These are phyloP conservation scores for Mycena amicta DNA, from an alignment of 768 basidiomycete species.

Conservation along the genomic window DNA sequence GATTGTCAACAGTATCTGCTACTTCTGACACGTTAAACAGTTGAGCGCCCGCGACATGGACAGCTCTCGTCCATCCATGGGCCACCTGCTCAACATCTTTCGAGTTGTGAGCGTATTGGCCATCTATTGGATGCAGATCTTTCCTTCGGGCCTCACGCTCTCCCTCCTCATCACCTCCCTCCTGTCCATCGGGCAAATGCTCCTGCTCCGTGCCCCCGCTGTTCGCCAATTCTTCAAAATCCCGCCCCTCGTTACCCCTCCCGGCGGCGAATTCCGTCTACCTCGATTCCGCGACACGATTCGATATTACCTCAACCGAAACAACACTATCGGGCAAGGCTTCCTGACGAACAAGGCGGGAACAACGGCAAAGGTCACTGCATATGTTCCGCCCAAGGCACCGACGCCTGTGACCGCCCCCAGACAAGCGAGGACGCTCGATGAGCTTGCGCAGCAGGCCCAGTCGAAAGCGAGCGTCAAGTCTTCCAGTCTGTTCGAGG, in stretches of 20 bases:
- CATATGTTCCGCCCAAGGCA: slow-evolving; percentile 9
- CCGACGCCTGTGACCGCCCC: neutral
- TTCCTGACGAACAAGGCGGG: neutral
- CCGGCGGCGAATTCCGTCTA: slow-evolving; percentile 29
- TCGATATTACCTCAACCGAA: neutral
- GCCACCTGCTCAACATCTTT: slow-evolving; percentile 70
- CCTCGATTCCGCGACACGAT: slow-evolving; percentile 28
- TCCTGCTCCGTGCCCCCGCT: slow-evolving; percentile 44
- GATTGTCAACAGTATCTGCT: no score
- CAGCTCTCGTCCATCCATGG: slow-evolving; percentile 53
- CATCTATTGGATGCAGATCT: slow-evolving; percentile 48
- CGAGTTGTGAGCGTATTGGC: slow-evolving; percentile 56
- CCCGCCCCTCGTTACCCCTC: slow-evolving; percentile 33
- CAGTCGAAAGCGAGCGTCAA: neutral
- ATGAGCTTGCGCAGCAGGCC: slow-evolving; percentile 4
- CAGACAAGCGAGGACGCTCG: neutral
- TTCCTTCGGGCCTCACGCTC: slow-evolving; percentile 61
- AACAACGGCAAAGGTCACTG: no score
- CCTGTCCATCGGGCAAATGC: slow-evolving; percentile 55
- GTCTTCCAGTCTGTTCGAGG: slow-evolving; percentile 5
- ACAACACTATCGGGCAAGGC: neutral
- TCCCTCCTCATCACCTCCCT: slow-evolving; percentile 42
- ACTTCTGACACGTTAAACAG: no score
- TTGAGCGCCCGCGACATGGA: slow-evolving; percentile 57
- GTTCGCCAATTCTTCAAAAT: slow-evolving; percentile 45